Percentiles rank a stretch among this genome's conserved stretches.
Conservation (phyloP, 2,329 filamentous ascomycete species). For the Diaporthe capsici region DNA sequence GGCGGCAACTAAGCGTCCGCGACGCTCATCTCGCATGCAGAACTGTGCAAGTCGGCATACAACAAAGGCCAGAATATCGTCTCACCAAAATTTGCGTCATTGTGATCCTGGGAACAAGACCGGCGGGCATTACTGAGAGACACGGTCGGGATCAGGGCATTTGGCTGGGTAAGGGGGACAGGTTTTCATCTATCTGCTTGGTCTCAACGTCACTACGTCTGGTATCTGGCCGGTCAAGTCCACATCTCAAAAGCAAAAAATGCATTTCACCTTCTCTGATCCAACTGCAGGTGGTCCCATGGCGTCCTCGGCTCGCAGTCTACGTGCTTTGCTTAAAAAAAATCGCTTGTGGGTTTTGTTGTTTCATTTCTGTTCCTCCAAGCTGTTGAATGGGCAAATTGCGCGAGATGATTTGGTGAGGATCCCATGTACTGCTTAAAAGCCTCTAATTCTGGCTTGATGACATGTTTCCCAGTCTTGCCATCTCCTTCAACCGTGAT, state of each 20-base stretch:
- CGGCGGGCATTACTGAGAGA: slow-evolving; percentile 31
- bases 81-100: slow-evolving; percentile 11
- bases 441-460: neutral
- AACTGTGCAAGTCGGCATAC: slow-evolving; percentile 21
- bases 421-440: slow-evolving; percentile 42
- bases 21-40: slow-evolving; percentile 30
- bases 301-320: neutral
- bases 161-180: slow-evolving; percentile 35
- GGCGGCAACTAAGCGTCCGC: slow-evolving; percentile 60
- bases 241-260: slow-evolving; percentile 41
- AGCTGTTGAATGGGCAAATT: neutral
- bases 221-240: slow-evolving; percentile 37
- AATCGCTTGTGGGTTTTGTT: neutral
- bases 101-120: slow-evolving; percentile 18
- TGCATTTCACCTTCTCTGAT: slow-evolving; percentile 35
- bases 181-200: slow-evolving; percentile 36
- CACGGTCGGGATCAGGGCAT: slow-evolving; percentile 21
- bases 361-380: neutral
- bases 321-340: neutral
- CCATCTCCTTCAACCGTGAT: neutral
- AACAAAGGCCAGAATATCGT: slow-evolving; percentile 35
- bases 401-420: slow-evolving; percentile 10
- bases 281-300: slow-evolving; percentile 1
- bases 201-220: slow-evolving; percentile 26
- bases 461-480: neutral